Conservation (phyloP, 768 basidiomycete genomes). For the Xerocomus brunneocitrinus region DNA sequence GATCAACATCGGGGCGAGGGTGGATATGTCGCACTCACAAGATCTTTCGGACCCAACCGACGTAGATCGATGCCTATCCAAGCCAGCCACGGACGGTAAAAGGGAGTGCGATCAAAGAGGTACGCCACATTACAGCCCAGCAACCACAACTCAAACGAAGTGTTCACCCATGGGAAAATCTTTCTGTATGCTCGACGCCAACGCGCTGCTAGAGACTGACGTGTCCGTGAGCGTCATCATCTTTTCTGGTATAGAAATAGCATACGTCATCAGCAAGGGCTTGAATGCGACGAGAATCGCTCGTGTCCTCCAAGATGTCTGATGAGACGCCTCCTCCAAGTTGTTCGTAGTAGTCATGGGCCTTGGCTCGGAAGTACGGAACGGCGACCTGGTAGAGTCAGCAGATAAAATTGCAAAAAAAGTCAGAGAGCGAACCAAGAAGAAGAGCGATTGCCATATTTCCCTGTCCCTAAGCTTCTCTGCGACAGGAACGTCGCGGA, state of each 20-base stretch:
- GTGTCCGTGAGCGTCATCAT: slow-evolving; percentile 2
- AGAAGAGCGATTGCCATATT: slow-evolving; percentile 69
- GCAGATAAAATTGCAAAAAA: not conserved
- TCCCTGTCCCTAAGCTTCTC: slow-evolving; percentile 66
- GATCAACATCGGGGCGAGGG: slow-evolving; percentile 1
- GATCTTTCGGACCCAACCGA: slow-evolving; percentile 72
- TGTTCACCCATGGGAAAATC: slow-evolving; percentile 80
- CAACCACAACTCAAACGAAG: slow-evolving; percentile 74
- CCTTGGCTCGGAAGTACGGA: slow-evolving; percentile 86
- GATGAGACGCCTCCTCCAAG: slow-evolving; percentile 75
- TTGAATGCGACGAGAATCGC: slow-evolving; percentile 35
- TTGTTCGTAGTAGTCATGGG: slow-evolving; percentile 86
- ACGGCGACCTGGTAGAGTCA: slow-evolving; percentile 56
- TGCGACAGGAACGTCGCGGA: slow-evolving; percentile 57
- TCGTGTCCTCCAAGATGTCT: slow-evolving; percentile 53
- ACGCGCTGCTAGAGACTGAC: slow-evolving; percentile 48
- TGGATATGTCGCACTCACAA: slow-evolving; percentile 44
- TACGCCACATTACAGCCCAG: slow-evolving; percentile 84
- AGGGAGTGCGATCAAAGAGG: slow-evolving; percentile 80
- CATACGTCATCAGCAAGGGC: slow-evolving; percentile 52
- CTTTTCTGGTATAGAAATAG: slow-evolving; percentile 2
- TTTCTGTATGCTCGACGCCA: slow-evolving; percentile 62
- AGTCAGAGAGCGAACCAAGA: slow-evolving; percentile 57
- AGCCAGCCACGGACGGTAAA: slow-evolving; percentile 87
- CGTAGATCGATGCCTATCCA: slow-evolving; percentile 84